Evolutionary conservation across 148 eudicot species (phyloP), one percentile per base, ranked within the genome.

Genomic region (Vaccinium macrocarpon): DNA sequence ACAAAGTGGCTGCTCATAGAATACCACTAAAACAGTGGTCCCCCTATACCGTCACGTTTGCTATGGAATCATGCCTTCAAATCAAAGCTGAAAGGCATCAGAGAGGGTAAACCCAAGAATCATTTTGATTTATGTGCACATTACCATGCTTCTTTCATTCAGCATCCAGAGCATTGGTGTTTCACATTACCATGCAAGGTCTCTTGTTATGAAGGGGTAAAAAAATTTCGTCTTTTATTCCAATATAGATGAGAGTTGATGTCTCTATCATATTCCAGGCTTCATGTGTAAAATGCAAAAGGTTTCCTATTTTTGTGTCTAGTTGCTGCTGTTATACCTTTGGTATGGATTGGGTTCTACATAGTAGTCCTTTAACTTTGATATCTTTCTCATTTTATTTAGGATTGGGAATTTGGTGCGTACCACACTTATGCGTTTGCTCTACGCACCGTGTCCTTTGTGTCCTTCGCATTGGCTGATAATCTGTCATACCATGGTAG

Each of bases 331-430:
- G 29, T 35, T 42, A n/a, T n/a, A 80, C 35, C 38, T 42, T 61
- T 76, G 25, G 11, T 21, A 46, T 78, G 38, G n/a, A 66, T 6
- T 83, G 42, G 78, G 62, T 75, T 81, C 18, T 49, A 50, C 59
- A 56, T 2, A 18, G 14, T 64, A 71, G 21, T 42, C 55, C 32
- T 78, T 79, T 52, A 51, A 70, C 76, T 61, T 29, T 9, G 50
- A n/a, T 68, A 68, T 27, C 9, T 82, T 73, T 71, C 68, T 57
- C 21, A 27, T 25, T 59, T 87, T 32, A 61, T 84, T 64, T 71
- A 95, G 98, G 92, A 96, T 96, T 89, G 98, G 93, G 73, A 92
- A 86, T 83, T 89, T 96, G 88, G 97, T 95, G 57, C 91, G 96
- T 59, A 84, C 91, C 80, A 94, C 98, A 76, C 91, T 96, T 72